These are phyloP conservation scores for Termitomyces sp. DNA, from an alignment of 768 basidiomycete genomes.

Conservation along the genomic window DNA sequence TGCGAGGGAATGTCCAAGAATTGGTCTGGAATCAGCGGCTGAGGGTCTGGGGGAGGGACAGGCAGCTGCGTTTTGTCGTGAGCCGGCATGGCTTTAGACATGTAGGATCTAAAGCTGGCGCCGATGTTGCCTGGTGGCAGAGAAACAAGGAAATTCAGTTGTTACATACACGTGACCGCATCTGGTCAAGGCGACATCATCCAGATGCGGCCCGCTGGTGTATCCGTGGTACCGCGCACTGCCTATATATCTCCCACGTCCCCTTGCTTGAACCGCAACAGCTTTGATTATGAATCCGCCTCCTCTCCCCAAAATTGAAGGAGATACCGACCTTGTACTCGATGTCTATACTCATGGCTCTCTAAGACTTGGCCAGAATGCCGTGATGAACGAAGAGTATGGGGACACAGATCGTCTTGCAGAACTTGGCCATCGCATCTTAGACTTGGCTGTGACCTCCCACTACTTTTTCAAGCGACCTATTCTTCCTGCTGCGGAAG, in stretches of 20 bases:
- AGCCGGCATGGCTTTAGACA: constrained; percentile 14
- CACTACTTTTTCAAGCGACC: constrained; percentile 44
- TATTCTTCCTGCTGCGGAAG: constrained; percentile 31
- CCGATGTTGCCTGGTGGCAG: background rate
- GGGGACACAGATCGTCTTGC: constrained; percentile 58
- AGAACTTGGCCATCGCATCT: constrained; percentile 46
- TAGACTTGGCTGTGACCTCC: constrained; percentile 47
- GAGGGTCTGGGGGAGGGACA: constrained; percentile 6
- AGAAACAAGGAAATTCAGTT: background rate
- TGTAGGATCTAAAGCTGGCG: background rate
- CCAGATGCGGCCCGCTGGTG: too few species aligned
- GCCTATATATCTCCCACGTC: background rate
- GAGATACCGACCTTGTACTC: constrained; percentile 46
- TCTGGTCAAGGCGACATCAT: background rate
- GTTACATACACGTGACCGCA: constrained; percentile 12
- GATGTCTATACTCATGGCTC: constrained; percentile 53
- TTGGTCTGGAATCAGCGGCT: constrained; percentile 65
- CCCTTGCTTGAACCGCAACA: background rate
- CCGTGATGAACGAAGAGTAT: constrained; percentile 37
- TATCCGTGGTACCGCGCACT: too few species aligned
- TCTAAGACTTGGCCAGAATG: constrained; percentile 19
- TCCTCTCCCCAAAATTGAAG: constrained; percentile 50
- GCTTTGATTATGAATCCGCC: constrained; percentile 23
- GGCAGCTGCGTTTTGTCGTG: constrained; percentile 10
- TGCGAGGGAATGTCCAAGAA: constrained; percentile 76